Percentiles rank a stretch among this genome's conserved stretches.
phyloP scores from a whole-genome alignment of 2,329 filamentous ascomycete genomes.

The Fusarium anthophilum region DNA sequence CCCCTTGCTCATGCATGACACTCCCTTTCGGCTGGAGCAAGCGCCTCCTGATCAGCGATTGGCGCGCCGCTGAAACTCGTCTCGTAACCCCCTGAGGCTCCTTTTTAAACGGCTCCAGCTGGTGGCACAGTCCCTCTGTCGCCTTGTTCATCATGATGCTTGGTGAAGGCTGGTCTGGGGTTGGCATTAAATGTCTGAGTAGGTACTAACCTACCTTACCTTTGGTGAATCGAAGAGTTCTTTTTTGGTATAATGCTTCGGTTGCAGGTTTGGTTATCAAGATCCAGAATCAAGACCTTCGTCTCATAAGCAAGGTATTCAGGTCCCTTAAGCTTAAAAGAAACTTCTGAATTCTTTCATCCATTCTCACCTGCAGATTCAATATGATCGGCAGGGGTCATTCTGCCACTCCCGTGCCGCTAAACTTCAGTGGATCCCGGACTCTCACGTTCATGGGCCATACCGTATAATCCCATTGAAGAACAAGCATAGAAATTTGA shows the following conservation, averaged over 20 bases:
- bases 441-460: neutral
- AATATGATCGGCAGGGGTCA: slow-evolving; percentile 27
- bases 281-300: neutral
- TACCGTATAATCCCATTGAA: neutral
- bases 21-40: slow-evolving; percentile 24
- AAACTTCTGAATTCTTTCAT: neutral
- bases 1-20: neutral
- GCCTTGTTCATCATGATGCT: neutral
- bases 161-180: neutral
- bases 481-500: neutral
- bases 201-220: neutral
- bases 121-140: slow-evolving; percentile 1
- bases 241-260: neutral
- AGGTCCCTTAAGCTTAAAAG: neutral
- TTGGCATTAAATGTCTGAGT: slow-evolving; percentile 7
- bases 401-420: slow-evolving; percentile 33
- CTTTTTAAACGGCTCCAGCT: slow-evolving; percentile 1
- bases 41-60: slow-evolving; percentile 29
- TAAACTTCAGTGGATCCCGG: slow-evolving; percentile 7
- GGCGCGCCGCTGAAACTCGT: slow-evolving; percentile 27
- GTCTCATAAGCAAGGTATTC: neutral
- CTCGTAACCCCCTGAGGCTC: slow-evolving; percentile 16
- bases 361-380: neutral
- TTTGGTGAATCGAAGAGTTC: neutral
- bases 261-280: neutral